Evolutionary conservation across 2,329 filamentous ascomycete genomes (phyloP), one percentile per base, ranked within the genome.

Genomic region (Atkinsonella texensis): DNA sequence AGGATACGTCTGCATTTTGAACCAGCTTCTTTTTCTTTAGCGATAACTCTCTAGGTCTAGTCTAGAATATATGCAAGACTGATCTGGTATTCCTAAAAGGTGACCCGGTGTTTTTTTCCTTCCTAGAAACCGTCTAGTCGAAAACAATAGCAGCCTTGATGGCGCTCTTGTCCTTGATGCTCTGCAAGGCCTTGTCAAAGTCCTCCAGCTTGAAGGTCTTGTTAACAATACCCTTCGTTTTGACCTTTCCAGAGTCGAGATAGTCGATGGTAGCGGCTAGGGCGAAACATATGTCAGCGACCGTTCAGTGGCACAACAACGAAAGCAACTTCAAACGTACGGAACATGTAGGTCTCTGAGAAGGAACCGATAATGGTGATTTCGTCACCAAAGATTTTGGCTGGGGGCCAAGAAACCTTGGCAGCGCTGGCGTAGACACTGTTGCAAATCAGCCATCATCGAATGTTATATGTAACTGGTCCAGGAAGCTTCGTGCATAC

Each of bases 101-200:
- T n/a, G 11, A 17, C 23, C 12, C 33, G 18, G 13, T 15, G 13
- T 15, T 9, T 48, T 33, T 12, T 13, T 6, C 23, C 7, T n/a
- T 44, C 12, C 35, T 23, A 47, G 15, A 28, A 43, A 42, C 10
- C 17, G 13, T 31, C 13, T 75, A 80, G 55, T 86, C 82, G 60
- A 85, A 87, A 46, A 81, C 76, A 64, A 88, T 86, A 15, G 81
- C 82, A 49, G 83, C 83, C 73, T 88, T 88, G 63, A 88, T 85
- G 53, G 83, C 83, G 50, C 71, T 78, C 74, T 87, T 86, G 69
- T 85, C 82, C 61, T 75, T 79, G 73, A 88, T 86, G 52, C 79
- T 76, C 65, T 86, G 79, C 57, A 88, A 69, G 55, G 82, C 84
- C 63, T 85, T 80, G 45, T 72, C 79, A 76, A 82, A 87, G 63